Evolutionary conservation across 345 rosid species (phyloP).

Genomic region (Citrus medica): DNA sequence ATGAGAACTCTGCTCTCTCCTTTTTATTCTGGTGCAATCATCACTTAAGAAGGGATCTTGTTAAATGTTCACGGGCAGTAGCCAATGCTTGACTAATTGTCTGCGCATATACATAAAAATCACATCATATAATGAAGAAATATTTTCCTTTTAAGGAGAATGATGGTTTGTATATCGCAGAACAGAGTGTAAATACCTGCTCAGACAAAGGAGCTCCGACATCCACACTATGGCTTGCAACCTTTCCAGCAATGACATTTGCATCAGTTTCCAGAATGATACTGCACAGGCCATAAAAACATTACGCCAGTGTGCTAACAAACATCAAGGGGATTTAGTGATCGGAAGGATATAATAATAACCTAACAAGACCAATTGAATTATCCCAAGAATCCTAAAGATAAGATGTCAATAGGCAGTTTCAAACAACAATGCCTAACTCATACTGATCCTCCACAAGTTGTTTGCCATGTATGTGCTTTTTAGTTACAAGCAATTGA

Average conservation of each 20-base stretch:
- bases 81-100: slow-evolving; percentile 79
- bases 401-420: neutral
- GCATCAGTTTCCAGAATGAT: slow-evolving; percentile 79
- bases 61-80: slow-evolving; percentile 73
- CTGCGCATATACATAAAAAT: slow-evolving; percentile 30
- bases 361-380: neutral
- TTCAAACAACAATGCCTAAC: neutral
- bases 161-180: neutral
- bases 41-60: slow-evolving; percentile 80
- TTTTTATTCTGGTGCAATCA: neutral
- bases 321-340: neutral
- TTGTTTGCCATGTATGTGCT: neutral
- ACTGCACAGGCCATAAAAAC: slow-evolving; percentile 29
- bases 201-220: slow-evolving; percentile 72
- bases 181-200: slow-evolving; percentile 45
- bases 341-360: neutral
- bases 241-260: slow-evolving; percentile 70
- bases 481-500: neutral
- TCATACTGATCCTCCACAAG: neutral
- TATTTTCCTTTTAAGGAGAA: neutral
- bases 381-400: neutral
- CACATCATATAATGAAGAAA: neutral
- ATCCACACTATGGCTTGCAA: slow-evolving; percentile 61
- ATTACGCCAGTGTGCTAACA: neutral
- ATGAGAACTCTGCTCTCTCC: neutral